phyloP scores from a whole-genome alignment of 805 yeast species.

The Ogataea kodamae region DNA sequence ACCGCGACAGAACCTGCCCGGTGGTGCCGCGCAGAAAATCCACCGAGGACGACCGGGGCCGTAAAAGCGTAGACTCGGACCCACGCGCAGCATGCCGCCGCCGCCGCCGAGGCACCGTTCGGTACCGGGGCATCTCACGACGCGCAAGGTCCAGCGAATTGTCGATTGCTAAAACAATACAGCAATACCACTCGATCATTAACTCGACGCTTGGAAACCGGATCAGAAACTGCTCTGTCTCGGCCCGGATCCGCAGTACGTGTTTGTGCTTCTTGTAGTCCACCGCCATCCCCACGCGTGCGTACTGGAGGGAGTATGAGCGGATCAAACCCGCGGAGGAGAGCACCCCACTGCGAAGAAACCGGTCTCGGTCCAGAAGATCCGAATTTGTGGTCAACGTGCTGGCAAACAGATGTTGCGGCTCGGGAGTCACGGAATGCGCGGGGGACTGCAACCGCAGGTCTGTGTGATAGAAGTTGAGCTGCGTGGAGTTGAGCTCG shows the following conservation, averaged over 20 bases:
- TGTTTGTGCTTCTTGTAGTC: slow-evolving; percentile 73
- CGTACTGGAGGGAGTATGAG: slow-evolving; percentile 79
- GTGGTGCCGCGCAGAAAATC: slow-evolving; percentile 20
- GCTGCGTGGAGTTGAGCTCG: slow-evolving; percentile 83
- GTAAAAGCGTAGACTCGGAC: slow-evolving; percentile 15
- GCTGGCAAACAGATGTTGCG: slow-evolving; percentile 4
- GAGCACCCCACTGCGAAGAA: slow-evolving; percentile 26
- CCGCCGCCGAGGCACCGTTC: slow-evolving; percentile 78
- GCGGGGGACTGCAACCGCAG: slow-evolving; percentile 8
- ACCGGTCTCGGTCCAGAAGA: slow-evolving; percentile 22
- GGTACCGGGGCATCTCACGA: slow-evolving; percentile 69
- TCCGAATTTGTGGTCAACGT: slow-evolving; percentile 30
- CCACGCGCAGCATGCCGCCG: slow-evolving; percentile 36
- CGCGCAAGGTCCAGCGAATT: slow-evolving; percentile 71
- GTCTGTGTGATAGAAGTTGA: slow-evolving; percentile 60
- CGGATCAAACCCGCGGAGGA: slow-evolving; percentile 41
- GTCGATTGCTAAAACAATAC: slow-evolving; percentile 70
- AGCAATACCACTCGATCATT: slow-evolving; percentile 76
- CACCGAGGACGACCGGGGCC: slow-evolving; percentile 19
- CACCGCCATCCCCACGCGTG: slow-evolving; percentile 77
- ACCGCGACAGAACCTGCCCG: slow-evolving; percentile 19
- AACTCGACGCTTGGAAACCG: slow-evolving; percentile 60
- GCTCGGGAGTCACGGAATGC: slow-evolving; percentile 4
- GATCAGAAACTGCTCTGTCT: slow-evolving; percentile 75
- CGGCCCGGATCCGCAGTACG: slow-evolving; percentile 73